Percentiles rank a stretch among this genome's conserved stretches.
These are phyloP conservation scores for Panicum virgatum DNA, from an alignment of 202 grass and related monocot species.

Conservation along the genomic window DNA sequence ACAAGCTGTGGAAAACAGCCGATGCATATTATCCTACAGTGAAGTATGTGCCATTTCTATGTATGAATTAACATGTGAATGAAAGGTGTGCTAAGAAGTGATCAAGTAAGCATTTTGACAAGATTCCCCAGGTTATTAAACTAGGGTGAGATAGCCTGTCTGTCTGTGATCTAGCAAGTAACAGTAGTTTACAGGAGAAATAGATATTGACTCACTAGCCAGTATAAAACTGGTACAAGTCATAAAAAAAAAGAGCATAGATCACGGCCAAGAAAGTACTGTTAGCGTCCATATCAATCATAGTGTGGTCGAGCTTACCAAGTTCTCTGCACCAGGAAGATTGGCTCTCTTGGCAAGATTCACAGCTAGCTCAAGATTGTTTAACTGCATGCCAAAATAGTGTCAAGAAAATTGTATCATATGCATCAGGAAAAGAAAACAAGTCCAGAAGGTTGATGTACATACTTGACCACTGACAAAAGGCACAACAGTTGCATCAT, in stretches of 20 bases:
- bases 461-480: slow-evolving; percentile 91
- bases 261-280: not conserved
- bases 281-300: not conserved
- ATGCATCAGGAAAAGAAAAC: not conserved
- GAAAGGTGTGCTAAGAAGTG: not conserved
- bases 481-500: slow-evolving; percentile 80
- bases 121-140: not conserved
- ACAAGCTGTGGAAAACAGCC: not conserved
- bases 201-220: not conserved
- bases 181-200: not conserved
- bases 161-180: slow-evolving; percentile 6
- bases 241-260: not conserved
- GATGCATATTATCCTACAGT: not conserved
- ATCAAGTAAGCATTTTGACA: slow-evolving; percentile 2
- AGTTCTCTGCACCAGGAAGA: slow-evolving; percentile 91
- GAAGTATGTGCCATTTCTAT: not conserved
- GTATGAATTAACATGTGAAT: not conserved
- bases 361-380: slow-evolving; percentile 94
- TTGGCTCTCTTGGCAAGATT: slow-evolving; percentile 98
- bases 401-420: slow-evolving; percentile 4
- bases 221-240: not conserved
- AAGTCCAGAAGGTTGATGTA: not conserved
- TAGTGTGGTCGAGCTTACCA: slow-evolving; percentile 47
- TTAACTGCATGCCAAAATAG: slow-evolving; percentile 51
- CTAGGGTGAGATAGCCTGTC: not conserved